phyloP scores from a whole-genome alignment of 148 eudicot genomes.

The Fagopyrum esculentum region DNA sequence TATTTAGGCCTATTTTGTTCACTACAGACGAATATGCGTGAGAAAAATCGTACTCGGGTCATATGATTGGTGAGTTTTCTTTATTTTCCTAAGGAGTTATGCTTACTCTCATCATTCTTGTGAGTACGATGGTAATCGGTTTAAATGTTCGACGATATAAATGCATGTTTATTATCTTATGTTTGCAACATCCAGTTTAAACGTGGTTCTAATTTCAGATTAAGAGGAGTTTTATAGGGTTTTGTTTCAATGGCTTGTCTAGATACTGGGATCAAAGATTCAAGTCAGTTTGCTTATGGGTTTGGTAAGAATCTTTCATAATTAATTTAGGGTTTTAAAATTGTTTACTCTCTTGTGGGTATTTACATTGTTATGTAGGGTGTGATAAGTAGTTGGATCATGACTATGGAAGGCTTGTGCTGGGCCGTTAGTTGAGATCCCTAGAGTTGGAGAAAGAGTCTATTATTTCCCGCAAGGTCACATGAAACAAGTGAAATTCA shows the following conservation, averaged over 20 bases:
- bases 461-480: constrained; percentile 95
- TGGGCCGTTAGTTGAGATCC: too few species aligned
- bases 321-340: neutral
- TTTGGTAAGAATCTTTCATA: neutral
- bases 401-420: constrained; percentile 88
- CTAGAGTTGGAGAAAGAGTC: too few species aligned
- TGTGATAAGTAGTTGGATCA: constrained; percentile 37
- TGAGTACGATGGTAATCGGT: too few species aligned
- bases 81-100: too few species aligned
- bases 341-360: neutral
- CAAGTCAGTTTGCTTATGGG: neutral
- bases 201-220: neutral
- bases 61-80: too few species aligned
- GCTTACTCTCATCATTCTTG: too few species aligned
- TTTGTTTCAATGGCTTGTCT: neutral
- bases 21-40: too few species aligned
- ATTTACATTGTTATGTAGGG: constrained; percentile 12
- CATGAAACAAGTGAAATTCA: constrained; percentile 52
- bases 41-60: too few species aligned
- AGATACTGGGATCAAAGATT: constrained; percentile 6
- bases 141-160: too few species aligned
- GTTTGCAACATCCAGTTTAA: neutral
- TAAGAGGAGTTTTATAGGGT: neutral
- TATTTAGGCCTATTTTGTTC: too few species aligned
- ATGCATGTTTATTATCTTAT: too few species aligned